Percentiles rank a stretch among this genome's conserved stretches.
Evolutionary conservation across 495 filamentous ascomycete species (phyloP).

Genomic region (Aspergillus olivimuriae): DNA sequence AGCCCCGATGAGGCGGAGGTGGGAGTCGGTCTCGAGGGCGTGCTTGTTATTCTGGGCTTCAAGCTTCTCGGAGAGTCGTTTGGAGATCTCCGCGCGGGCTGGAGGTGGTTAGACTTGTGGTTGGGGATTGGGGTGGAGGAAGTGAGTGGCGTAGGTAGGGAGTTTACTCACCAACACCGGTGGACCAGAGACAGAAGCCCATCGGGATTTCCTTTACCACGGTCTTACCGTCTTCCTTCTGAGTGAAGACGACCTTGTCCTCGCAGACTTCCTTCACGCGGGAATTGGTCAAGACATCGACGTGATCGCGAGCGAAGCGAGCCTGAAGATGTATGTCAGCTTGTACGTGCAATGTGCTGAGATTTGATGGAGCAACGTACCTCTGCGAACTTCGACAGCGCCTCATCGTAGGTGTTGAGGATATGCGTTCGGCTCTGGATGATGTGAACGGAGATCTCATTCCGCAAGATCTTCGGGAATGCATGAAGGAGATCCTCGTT

Average conservation of each 20-base stretch:
- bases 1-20: slow-evolving; percentile 85
- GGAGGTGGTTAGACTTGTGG: not conserved
- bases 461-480: slow-evolving; percentile 85
- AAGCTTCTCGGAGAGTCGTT: slow-evolving; percentile 64
- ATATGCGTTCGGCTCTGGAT: slow-evolving; percentile 94
- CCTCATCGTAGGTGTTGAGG: slow-evolving; percentile 96
- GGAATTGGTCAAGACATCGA: slow-evolving; percentile 86
- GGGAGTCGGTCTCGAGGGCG: slow-evolving; percentile 91
- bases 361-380: slow-evolving; percentile 20
- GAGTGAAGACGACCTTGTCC: slow-evolving; percentile 82
- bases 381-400: slow-evolving; percentile 87
- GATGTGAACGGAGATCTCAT: slow-evolving; percentile 95
- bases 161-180: slow-evolving; percentile 62
- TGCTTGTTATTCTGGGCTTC: slow-evolving; percentile 80
- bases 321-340: slow-evolving; percentile 25
- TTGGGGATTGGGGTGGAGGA: no score
- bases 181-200: slow-evolving; percentile 97
- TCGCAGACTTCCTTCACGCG: slow-evolving; percentile 80
- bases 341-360: not conserved
- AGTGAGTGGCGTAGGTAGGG: no score
- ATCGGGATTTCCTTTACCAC: slow-evolving; percentile 90
- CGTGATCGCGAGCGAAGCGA: slow-evolving; percentile 81
- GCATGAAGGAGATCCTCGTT: slow-evolving; percentile 85
- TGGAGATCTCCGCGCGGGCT: slow-evolving; percentile 75
- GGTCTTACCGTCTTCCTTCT: slow-evolving; percentile 67